These are phyloP conservation scores for Pichia sp. DNA, from an alignment of 1,139 yeast genomes.

Conservation along the genomic window DNA sequence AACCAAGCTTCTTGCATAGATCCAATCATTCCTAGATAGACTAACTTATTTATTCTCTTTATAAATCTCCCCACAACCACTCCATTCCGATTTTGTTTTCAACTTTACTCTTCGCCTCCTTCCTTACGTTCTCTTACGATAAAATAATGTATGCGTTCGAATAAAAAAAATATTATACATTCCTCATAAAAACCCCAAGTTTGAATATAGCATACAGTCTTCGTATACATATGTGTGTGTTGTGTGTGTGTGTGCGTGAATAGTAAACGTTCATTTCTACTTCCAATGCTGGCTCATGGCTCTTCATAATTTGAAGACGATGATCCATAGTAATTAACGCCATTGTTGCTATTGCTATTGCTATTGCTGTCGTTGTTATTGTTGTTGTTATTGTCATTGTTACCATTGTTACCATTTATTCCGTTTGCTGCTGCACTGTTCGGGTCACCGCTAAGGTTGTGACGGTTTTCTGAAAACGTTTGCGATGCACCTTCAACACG, in stretches of 20 bases:
- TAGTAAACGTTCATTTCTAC: not conserved
- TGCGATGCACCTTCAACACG: not conserved
- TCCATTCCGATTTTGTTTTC: not conserved
- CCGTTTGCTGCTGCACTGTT: not conserved
- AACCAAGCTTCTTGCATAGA: slow-evolving; percentile 12
- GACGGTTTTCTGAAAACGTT: not conserved
- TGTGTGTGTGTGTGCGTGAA: not conserved
- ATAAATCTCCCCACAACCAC: not conserved
- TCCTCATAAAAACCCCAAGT: not conserved
- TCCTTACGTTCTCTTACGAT: not conserved
- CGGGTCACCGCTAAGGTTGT: not conserved
- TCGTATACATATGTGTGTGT: not conserved
- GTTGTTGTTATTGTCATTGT: not conserved
- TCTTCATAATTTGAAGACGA: not conserved
- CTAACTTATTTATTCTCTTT: not conserved
- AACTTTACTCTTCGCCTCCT: not conserved
- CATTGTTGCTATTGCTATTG: not conserved
- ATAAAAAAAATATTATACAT: not conserved
- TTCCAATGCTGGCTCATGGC: not conserved
- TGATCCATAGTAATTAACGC: not conserved
- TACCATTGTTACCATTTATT: not conserved
- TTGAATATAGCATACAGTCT: not conserved
- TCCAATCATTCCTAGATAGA: not conserved
- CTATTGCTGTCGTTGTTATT: not conserved
- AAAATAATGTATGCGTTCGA: not conserved